These are phyloP conservation scores for Paramecium primaurelia DNA, from an alignment of 73 alveolate genomes.

Conservation along the genomic window DNA sequence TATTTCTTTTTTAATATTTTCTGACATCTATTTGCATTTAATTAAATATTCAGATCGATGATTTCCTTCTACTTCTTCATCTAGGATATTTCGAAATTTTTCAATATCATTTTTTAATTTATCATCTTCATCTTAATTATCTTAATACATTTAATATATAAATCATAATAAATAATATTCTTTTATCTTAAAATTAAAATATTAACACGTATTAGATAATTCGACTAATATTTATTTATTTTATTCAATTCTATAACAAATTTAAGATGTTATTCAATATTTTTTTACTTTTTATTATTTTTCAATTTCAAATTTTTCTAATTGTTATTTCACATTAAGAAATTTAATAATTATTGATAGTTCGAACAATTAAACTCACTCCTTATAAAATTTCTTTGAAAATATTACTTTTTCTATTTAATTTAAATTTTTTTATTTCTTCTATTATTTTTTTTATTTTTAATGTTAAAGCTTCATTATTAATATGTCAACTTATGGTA, in stretches of 20 bases:
- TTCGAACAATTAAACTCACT: too few relatives aligned
- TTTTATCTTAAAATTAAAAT: not conserved
- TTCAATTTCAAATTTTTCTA: not conserved
- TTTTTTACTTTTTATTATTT: not conserved
- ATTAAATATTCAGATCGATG: not conserved
- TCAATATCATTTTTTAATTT: not conserved
- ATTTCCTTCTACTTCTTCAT: not conserved
- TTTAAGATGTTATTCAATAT: not conserved
- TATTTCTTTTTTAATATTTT: not conserved
- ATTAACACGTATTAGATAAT: not conserved
- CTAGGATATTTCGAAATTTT: not conserved
- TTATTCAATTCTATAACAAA: not conserved
- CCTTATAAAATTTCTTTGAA: too few relatives aligned
- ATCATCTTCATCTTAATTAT: constrained; percentile 6
- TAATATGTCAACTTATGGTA: too few relatives aligned
- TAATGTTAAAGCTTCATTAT: too few relatives aligned
- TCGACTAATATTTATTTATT: not conserved
- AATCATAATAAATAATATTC: not conserved
- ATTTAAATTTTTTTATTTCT: too few relatives aligned
- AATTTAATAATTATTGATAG: not conserved
- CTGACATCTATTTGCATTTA: constrained; percentile 2
- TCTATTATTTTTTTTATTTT: too few relatives aligned
- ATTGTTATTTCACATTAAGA: not conserved
- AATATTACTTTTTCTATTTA: too few relatives aligned
- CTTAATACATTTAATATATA: not conserved